Evolutionary conservation across 1,284 basidiomycete genomes (phyloP).

Genomic region (Garcileccinum viscosum): DNA sequence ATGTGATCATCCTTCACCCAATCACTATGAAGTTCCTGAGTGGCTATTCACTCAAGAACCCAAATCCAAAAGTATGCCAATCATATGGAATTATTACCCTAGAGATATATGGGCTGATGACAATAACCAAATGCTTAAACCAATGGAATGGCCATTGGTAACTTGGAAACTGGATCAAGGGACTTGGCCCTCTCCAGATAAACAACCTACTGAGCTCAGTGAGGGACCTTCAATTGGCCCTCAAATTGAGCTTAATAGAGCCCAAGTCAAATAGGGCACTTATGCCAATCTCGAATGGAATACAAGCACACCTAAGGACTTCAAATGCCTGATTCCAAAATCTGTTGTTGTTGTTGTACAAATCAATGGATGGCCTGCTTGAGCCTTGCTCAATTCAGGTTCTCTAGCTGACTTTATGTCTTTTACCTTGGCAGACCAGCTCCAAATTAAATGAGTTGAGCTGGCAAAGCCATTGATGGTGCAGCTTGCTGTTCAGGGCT

Average conservation of each 20-base stretch:
- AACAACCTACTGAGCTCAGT: neutral
- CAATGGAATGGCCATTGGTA: too few species aligned
- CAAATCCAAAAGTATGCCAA: too few species aligned
- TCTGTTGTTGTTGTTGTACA: slow-evolving; percentile 39
- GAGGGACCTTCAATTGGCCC: slow-evolving; percentile 26
- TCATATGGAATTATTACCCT: too few species aligned
- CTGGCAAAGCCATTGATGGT: slow-evolving; percentile 37
- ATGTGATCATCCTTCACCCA: too few species aligned
- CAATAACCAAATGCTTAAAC: too few species aligned
- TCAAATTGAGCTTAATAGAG: neutral
- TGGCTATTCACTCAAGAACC: too few species aligned
- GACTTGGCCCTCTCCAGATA: too few species aligned
- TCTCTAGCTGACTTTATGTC: slow-evolving; percentile 50
- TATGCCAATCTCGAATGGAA: neutral
- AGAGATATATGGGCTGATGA: too few species aligned
- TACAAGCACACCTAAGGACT: slow-evolving; percentile 11
- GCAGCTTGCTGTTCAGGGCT: slow-evolving; percentile 40
- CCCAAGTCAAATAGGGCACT: neutral
- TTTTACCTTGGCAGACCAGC: slow-evolving; percentile 42
- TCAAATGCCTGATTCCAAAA: slow-evolving; percentile 6
- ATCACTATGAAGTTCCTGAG: too few species aligned
- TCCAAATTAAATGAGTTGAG: slow-evolving; percentile 25
- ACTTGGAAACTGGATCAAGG: too few species aligned
- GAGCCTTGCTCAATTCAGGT: slow-evolving; percentile 43
- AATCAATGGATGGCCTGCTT: slow-evolving; percentile 40